Percentiles rank a stretch among this genome's conserved stretches.
Conservation (phyloP, 257 asterid species). For the Capsicum chinense region DNA sequence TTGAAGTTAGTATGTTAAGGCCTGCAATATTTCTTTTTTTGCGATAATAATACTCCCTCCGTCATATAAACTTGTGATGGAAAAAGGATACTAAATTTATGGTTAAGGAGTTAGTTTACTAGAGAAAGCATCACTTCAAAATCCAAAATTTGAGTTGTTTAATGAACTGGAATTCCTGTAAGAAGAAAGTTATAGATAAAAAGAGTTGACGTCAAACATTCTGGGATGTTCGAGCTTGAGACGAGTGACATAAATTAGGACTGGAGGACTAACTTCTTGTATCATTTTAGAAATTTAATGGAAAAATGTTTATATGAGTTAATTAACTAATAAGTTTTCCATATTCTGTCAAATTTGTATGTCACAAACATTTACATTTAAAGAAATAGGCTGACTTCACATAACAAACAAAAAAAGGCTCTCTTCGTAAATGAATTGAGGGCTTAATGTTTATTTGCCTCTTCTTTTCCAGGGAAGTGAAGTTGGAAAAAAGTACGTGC, state of each 20-base stretch:
- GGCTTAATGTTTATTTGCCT: not conserved
- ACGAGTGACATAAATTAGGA: not conserved
- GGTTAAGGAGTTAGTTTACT: not conserved
- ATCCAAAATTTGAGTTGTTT: not conserved
- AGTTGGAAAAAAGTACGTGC: not conserved
- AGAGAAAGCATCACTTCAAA: not conserved
- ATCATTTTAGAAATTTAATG: not conserved
- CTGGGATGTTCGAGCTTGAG: not conserved
- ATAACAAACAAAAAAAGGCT: not conserved
- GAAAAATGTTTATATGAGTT: not conserved
- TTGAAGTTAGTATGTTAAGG: not conserved
- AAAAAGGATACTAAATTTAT: not conserved
- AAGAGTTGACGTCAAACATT: not conserved
- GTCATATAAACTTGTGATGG: not conserved
- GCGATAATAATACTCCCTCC: not conserved
- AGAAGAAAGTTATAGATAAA: not conserved
- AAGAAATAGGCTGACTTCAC: not conserved
- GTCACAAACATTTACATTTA: not conserved
- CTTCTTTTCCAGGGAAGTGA: conserved; percentile 16
- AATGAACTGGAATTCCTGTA: not conserved
- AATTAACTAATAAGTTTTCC: not conserved
- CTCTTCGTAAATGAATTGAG: not conserved
- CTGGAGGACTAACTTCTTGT: not conserved
- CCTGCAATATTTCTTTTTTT: not conserved
- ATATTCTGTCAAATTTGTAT: not conserved